These are phyloP conservation scores for Pterula multifida DNA, from an alignment of 1,284 basidiomycete species.

Conservation along the genomic window DNA sequence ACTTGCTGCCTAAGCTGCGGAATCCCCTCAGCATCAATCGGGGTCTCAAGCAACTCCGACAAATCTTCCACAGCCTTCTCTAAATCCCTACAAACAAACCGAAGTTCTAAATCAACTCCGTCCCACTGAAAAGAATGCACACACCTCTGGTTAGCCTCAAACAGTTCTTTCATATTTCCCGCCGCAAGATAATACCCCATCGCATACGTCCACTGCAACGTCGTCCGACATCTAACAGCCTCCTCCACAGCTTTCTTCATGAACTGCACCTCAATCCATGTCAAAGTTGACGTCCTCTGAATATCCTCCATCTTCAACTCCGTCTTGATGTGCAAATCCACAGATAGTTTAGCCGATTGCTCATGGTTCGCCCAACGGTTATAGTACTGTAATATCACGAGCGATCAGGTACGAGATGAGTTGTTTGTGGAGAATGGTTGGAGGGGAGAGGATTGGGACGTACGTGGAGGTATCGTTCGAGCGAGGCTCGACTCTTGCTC, in stretches of 20 bases:
- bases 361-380: constrained; percentile 98
- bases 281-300: constrained; percentile 83
- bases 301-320: constrained; percentile 99
- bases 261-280: constrained; percentile 99
- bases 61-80: constrained; percentile 94
- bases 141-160: constrained; percentile 93
- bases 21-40: constrained; percentile 76
- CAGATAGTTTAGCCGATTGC: constrained; percentile 90
- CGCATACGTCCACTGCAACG: constrained; percentile 99
- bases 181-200: constrained; percentile 93
- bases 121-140: constrained; percentile 8
- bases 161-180: constrained; percentile 91
- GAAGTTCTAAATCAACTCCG: too few species aligned
- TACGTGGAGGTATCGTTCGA: constrained; percentile 95
- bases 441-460: constrained; percentile 19
- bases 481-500: constrained; percentile 74
- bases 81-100: constrained; percentile 53
- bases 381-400: constrained; percentile 89
- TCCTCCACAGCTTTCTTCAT: constrained; percentile 95
- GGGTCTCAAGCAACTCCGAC: constrained; percentile 84
- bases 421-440: constrained; percentile 1
- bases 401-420: background rate
- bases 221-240: constrained; percentile 83
- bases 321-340: constrained; percentile 86
- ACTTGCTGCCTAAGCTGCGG: constrained; percentile 80